Evolutionary conservation across 2,329 filamentous ascomycete species (phyloP).

Genomic region (Monilinia fructicola): DNA sequence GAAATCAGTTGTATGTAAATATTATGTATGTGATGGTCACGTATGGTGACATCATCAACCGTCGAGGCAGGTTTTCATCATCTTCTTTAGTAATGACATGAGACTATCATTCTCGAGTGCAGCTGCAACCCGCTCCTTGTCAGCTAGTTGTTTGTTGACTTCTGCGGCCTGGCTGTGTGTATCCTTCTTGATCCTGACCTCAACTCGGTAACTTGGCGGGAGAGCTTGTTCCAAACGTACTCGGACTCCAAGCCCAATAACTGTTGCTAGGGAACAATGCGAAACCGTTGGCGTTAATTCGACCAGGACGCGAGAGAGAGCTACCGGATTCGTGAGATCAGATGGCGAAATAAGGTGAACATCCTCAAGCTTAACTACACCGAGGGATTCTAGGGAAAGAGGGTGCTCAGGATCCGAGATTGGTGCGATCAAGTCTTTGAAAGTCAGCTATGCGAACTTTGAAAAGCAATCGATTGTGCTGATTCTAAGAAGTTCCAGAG

Average conservation of each 20-base stretch:
- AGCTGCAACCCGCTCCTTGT: constrained; percentile 95
- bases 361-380: constrained; percentile 93
- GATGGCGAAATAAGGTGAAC: constrained; percentile 75
- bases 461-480: neutral
- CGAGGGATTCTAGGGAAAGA: constrained; percentile 85
- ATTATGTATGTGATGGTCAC: constrained; percentile 5
- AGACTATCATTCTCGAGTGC: constrained; percentile 91
- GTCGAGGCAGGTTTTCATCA: constrained; percentile 74
- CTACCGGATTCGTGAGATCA: constrained; percentile 52
- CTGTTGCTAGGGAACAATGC: constrained; percentile 93
- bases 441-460: constrained; percentile 39
- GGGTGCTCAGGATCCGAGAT: constrained; percentile 98
- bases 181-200: constrained; percentile 92
- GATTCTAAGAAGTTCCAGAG: neutral
- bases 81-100: constrained; percentile 84
- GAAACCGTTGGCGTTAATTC: constrained; percentile 95
- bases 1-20: neutral
- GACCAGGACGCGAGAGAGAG: constrained; percentile 72
- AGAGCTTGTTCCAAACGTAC: constrained; percentile 88
- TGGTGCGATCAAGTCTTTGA: constrained; percentile 81
- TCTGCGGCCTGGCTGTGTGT: constrained; percentile 95
- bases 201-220: constrained; percentile 86
- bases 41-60: constrained; percentile 5
- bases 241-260: constrained; percentile 90
- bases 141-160: constrained; percentile 92